Evolutionary conservation across 208 protist genomes (phyloP).

Genomic region (Ichthyophonus hoferi): DNA sequence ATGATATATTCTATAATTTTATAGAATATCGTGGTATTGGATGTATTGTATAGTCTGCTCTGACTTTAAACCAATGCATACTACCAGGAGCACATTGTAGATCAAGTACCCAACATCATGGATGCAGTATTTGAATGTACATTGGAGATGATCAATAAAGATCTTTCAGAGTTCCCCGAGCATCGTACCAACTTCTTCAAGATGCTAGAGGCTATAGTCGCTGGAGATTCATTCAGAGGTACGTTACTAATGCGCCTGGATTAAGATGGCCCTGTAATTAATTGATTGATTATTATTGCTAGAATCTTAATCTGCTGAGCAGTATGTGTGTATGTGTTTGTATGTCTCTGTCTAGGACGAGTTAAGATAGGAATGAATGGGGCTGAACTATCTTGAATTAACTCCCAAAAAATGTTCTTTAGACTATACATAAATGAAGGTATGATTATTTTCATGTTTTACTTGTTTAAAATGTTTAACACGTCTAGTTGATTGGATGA

Average conservation of each 20-base stretch:
- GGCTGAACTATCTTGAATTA: background rate
- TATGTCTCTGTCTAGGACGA: background rate
- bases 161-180: constrained; percentile 91
- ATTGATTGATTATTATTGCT: constrained; percentile 83
- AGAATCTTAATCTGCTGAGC: too few species aligned
- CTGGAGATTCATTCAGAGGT: constrained; percentile 60
- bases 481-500: too few species aligned
- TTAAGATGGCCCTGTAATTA: constrained; percentile 80
- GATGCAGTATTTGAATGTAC: constrained; percentile 91
- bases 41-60: too few species aligned
- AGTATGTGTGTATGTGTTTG: background rate
- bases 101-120: constrained; percentile 83
- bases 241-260: constrained; percentile 60
- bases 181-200: constrained; percentile 93
- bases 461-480: too few species aligned
- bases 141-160: constrained; percentile 92
- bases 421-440: too few species aligned
- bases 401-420: too few species aligned
- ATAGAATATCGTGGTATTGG: too few species aligned
- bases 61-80: too few species aligned
- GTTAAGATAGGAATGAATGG: background rate
- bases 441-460: too few species aligned
- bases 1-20: too few species aligned
- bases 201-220: constrained; percentile 85
- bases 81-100: constrained; percentile 61